Evolutionary conservation across 2,329 filamentous ascomycete genomes (phyloP), one percentile per base, ranked within the genome.

Genomic region (Aspergillus hortae): DNA sequence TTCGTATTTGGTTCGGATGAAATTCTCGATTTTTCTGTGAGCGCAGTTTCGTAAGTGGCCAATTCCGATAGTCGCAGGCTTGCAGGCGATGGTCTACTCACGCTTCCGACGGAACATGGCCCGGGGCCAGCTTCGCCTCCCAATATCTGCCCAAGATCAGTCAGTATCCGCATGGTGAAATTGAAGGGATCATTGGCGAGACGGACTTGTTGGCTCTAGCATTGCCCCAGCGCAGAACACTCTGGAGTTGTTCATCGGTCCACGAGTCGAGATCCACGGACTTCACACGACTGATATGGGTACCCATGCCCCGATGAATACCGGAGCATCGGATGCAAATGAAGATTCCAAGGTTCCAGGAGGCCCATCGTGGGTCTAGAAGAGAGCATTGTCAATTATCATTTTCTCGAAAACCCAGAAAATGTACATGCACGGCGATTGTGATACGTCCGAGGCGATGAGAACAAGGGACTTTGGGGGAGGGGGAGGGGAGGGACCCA

Each of bases 1-100:
- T 72, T 99, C 94, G 73, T 99, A 99, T 74, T 99, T 99, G 51
- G 95, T 99, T 61, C 94, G 86, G 65, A 99, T 97, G 68, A 99
- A 99, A 79, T 97, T 99, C 81, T 99, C 94, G 63, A 99, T 97
- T 81, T 99, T 99, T 61, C 80, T 82, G 54, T 49, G 23, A 7
- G 15, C 32, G 19, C 19, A 51, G 46, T 17, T 14, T 2, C 12
- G 41, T 63, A 32, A 64, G 59, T 36, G 54, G 49, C 44, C 14
- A 5, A 33, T 17, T 11, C 12, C 17, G 27, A 49, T 6, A 1
- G 43, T 23, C 17, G 21, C 30, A n/a, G 2, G 11, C 14, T 17
- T 27, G 15, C 12, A 47, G 19, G 11, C 40, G 27, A 14, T 40
- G 46, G 38, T 54, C 45, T 53, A 73, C 77, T 62, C 71, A 82